Evolutionary conservation across 2,329 filamentous ascomycete species (phyloP).

Genomic region (Aspergillus sp.): DNA sequence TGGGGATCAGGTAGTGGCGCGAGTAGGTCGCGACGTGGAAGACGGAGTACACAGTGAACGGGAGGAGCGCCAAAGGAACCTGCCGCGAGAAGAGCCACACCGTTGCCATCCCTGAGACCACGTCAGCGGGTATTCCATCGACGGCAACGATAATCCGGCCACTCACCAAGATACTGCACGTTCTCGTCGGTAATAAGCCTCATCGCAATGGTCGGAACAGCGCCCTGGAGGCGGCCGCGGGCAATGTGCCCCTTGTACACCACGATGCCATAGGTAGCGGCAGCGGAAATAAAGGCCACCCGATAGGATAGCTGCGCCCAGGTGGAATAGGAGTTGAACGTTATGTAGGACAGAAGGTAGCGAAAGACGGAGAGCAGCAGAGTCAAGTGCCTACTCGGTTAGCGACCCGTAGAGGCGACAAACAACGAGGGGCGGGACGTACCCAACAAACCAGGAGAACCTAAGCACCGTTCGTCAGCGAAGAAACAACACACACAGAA

Average conservation of each 20-base stretch:
- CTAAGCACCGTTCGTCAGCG: slow-evolving; percentile 28
- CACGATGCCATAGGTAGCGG: slow-evolving; percentile 91
- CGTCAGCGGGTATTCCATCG: slow-evolving; percentile 3
- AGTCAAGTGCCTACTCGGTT: slow-evolving; percentile 61
- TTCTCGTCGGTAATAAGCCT: slow-evolving; percentile 81
- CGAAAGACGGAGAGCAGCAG: slow-evolving; percentile 74
- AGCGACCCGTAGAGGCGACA: slow-evolving; percentile 9
- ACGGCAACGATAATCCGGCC: neutral
- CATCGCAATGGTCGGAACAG: slow-evolving; percentile 52
- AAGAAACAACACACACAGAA: slow-evolving; percentile 7
- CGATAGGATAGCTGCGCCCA: slow-evolving; percentile 81
- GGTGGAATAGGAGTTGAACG: slow-evolving; percentile 73
- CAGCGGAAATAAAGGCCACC: slow-evolving; percentile 78
- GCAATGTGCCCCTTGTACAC: slow-evolving; percentile 96
- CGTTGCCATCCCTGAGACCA: slow-evolving; percentile 67
- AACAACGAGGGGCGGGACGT: slow-evolving; percentile 36
- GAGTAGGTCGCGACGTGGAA: slow-evolving; percentile 98
- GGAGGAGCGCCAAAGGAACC: slow-evolving; percentile 80
- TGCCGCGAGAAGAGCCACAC: slow-evolving; percentile 91
- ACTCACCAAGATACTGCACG: slow-evolving; percentile 88
- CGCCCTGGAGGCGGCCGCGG: slow-evolving; percentile 63
- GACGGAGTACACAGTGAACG: slow-evolving; percentile 92
- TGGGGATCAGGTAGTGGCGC: slow-evolving; percentile 85
- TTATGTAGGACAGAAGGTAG: slow-evolving; percentile 76
- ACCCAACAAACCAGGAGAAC: slow-evolving; percentile 73